Evolutionary conservation across 441 rosid genomes (phyloP), one percentile per base, ranked within the genome.

Genomic region (Monsonia emarginata): DNA sequence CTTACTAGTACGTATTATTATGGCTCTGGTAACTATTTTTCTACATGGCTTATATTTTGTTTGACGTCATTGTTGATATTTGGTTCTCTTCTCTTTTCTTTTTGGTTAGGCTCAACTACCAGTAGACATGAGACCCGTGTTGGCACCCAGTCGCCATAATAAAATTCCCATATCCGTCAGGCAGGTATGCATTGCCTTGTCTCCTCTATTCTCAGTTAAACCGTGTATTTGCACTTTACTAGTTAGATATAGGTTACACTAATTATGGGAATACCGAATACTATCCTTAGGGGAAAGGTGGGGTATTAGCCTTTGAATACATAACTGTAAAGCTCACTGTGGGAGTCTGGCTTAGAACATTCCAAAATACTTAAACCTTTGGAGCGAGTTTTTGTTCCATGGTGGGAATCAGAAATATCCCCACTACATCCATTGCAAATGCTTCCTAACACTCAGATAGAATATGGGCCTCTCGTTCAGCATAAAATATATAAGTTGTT

Each of bases 41-140:
- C 67, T 52, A 13, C 57, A 56, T 34, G 66, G 32, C 36, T 48
- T 61, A 42, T 32, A 34, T 75, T 44, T 40, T 40, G 19, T 34
- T 52, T 56, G 61, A 63, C 28, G 26, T 74, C 65, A 59, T 69
- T 30, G 68, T 48, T 70, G 63, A 72, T 73, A 42, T 46, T 74
- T 50, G 32, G 36, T 65, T 24, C 18, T 28, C 14, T 14, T 10
- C 1, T 2, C 24, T 63, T 26, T 68, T 64, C 11, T 40, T 58
- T 66, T 68, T 72, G 71, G 65, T 71, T 88, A 91, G 99, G 95
- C 90, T 80, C 97, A 86, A 76, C 83, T 91, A 63, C 98, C 99
- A 27, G 71, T 60, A 48, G 92, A 95, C 75, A 89, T 89, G 99
- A 87, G 83, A 75, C 96, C 99, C 64, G 79, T 64, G 64, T 78